Base-by-base conservation (phyloP, 2,329 filamentous ascomycete genomes). In the Didymella sp. region DNA sequence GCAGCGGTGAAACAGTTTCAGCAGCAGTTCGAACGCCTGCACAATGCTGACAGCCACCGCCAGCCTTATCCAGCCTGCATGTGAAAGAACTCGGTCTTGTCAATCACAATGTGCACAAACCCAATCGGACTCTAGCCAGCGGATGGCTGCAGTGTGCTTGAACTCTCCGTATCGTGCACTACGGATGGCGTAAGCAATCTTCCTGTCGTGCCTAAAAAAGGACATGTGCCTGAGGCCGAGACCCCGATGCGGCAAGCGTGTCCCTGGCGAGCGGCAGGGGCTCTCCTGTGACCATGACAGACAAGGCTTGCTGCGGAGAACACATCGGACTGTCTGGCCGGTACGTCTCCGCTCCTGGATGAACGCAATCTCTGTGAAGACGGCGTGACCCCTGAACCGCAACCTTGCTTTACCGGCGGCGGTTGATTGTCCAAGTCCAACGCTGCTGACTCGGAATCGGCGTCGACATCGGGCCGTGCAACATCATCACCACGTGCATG, bases 1-100 rank as follows among this genome's bases (percentile, higher is more conserved):
- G 43, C 48, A 42, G 41, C 50, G 19, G 43, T 57, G 54, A 57
- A 57, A 57, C 54, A 44, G 48, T 56, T 49, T 56, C 48, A 28
- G 48, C 38, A 47, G 17, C 50, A 38, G 47, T 56, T 56, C 54
- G 54, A 56, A 51, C 54, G 21, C 54, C 28, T 43, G 40, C 38
- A 31, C 48, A 24, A 47, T 19, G 28, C 37, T 42, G 47, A 38
- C 47, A 19, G 33, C 33, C 33, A n/a, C 33, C 19, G 35, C 35
- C 17, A 46, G 41, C 45, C 51, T 44, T 13, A 28, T 24, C 27
- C 43, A 47, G 30, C 40, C 21, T 56, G 47, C 54, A 48, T 42
- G 54, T 48, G 43, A 43, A 38, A 11, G 15, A 43, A 57, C 37
- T 44, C 48, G 43, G 54, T 44, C 54, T 19, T 49, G 38, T 52